Percentiles rank a stretch among this genome's conserved stretches.
Evolutionary conservation across 352 stramenopile genomes (phyloP).

Genomic region (Phytopythium vexans): DNA sequence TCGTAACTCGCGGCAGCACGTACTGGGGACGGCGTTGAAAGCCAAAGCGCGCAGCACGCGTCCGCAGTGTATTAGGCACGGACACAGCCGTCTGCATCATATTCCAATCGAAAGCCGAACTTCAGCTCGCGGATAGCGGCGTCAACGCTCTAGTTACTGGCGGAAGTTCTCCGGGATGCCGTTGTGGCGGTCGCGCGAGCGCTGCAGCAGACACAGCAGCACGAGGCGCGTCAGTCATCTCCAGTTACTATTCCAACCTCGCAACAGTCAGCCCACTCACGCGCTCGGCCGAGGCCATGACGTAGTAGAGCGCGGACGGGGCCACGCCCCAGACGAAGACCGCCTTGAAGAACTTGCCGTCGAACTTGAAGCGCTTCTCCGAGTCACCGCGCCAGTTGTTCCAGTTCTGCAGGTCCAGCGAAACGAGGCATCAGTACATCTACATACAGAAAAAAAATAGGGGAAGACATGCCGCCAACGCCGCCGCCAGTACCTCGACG

Average conservation of each 20-base stretch:
- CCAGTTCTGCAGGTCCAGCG: constrained; percentile 52
- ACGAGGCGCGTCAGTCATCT: neutral
- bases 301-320: constrained; percentile 65
- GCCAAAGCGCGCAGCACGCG: no score
- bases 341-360: constrained; percentile 59
- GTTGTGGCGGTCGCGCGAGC: constrained; percentile 38
- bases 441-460: neutral
- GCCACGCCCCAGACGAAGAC: constrained; percentile 51
- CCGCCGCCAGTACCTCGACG: constrained; percentile 47
- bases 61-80: no score
- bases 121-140: no score
- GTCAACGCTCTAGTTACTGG: constrained; percentile 23
- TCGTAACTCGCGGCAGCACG: no score
- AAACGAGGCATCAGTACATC: constrained; percentile 6
- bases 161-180: constrained; percentile 56
- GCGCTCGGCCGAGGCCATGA: constrained; percentile 48
- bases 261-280: constrained; percentile 32
- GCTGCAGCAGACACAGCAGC: constrained; percentile 12
- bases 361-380: constrained; percentile 80
- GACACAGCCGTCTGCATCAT: no score
- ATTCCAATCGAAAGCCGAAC: no score
- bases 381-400: constrained; percentile 86
- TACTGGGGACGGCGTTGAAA: no score
- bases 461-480: no score
- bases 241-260: no score